A percentile compares a stretch with the other conserved stretches of the same genome.
Conservation (phyloP, 1,284 basidiomycete species). For the Ustanciosporium gigantosporum region DNA sequence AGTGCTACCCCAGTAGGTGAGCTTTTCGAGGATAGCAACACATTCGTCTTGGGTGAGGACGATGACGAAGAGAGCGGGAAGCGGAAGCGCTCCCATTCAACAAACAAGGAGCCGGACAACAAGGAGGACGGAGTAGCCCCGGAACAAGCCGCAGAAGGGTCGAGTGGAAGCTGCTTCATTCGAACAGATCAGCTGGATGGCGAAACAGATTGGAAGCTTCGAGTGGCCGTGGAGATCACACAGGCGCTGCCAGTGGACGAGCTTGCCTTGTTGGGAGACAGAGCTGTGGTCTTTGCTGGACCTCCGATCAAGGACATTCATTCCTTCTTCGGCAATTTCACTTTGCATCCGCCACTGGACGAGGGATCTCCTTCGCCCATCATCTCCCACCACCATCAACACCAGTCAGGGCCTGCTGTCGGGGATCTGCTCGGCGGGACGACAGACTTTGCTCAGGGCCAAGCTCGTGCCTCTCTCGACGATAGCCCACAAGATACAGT, state of each 20-base stretch:
- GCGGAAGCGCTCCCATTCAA: neutral
- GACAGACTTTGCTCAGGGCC: neutral
- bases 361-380: slow-evolving; percentile 16
- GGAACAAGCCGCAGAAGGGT: slow-evolving; percentile 63
- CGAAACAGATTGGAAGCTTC: slow-evolving; percentile 98
- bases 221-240: slow-evolving; percentile 81
- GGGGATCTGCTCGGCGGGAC: slow-evolving; percentile 14
- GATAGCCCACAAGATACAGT: slow-evolving; percentile 19
- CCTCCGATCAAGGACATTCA: slow-evolving; percentile 96
- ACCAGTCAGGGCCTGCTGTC: slow-evolving; percentile 62
- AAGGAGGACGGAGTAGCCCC: neutral
- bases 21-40: slow-evolving; percentile 6
- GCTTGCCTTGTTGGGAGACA: slow-evolving; percentile 67
- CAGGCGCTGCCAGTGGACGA: slow-evolving; percentile 74
- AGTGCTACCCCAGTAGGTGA: slow-evolving; percentile 6
- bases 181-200: slow-evolving; percentile 97
- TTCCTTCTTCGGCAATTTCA: slow-evolving; percentile 89
- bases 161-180: slow-evolving; percentile 91
- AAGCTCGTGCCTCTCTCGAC: slow-evolving; percentile 13
- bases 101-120: neutral
- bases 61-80: slow-evolving; percentile 29
- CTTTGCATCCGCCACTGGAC: slow-evolving; percentile 66
- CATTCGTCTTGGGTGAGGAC: slow-evolving; percentile 44
- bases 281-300: slow-evolving; percentile 69
- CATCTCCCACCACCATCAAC: slow-evolving; percentile 4